Conservation (phyloP, 192 early-diverging fungal species). For the Rhizophagus clarus region DNA sequence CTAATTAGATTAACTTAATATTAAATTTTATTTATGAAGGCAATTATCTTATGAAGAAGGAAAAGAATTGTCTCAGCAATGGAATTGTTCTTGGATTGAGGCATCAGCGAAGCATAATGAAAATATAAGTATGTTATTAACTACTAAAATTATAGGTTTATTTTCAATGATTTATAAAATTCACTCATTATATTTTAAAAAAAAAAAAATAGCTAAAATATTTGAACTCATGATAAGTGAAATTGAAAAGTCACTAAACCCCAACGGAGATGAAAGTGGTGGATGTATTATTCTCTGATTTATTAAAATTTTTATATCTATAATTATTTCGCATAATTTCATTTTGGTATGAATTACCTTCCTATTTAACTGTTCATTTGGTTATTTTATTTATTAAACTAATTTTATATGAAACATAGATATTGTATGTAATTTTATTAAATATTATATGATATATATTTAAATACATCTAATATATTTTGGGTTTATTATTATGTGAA, state of each 20-base stretch:
- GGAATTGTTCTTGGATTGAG: constrained; percentile 87
- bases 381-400: neutral
- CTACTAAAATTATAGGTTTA: neutral
- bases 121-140: constrained; percentile 70
- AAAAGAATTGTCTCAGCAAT: constrained; percentile 73
- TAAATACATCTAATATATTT: no score
- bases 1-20: neutral
- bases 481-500: no score
- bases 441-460: no score
- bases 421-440: no score
- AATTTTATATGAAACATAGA: no score
- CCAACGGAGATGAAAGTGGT: constrained; percentile 56
- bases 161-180: neutral
- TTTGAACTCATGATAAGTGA: constrained; percentile 84
- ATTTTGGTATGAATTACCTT: neutral
- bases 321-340: neutral
- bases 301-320: neutral
- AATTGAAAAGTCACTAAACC: constrained; percentile 77
- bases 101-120: constrained; percentile 90
- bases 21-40: constrained; percentile 34
- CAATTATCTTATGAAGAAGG: constrained; percentile 83
- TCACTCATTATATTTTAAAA: constrained; percentile 2
- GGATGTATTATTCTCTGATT: constrained; percentile 53
- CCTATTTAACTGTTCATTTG: neutral
- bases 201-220: constrained; percentile 51